Evolutionary conservation across 257 asterid genomes (phyloP).

Genomic region (Solanum rostratum): DNA sequence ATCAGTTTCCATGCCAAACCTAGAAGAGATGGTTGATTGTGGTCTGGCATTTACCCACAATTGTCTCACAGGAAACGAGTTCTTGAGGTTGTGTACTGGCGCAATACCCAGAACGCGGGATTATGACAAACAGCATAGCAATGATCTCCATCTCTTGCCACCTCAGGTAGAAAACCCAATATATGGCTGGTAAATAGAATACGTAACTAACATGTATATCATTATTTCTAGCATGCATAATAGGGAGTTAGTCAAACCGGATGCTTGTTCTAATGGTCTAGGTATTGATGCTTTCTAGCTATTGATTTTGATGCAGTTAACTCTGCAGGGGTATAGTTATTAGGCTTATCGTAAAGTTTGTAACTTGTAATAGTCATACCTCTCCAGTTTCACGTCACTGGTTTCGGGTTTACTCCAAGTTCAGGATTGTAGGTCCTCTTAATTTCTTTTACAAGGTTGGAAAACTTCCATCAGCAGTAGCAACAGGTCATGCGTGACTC

Average conservation of each 20-base stretch:
- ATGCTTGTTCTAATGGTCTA: background rate
- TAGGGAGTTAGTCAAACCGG: constrained; percentile 3
- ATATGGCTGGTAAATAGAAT: constrained; percentile 78
- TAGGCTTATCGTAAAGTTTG: background rate
- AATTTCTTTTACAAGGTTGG: background rate
- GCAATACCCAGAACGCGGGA: constrained; percentile 77
- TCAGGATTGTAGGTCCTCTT: background rate
- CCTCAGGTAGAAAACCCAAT: constrained; percentile 86
- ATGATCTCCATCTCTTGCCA: constrained; percentile 75
- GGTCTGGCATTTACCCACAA: constrained; percentile 85
- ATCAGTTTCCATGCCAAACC: constrained; percentile 56
- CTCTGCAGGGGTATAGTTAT: background rate
- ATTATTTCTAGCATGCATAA: constrained; percentile 5
- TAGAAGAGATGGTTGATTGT: constrained; percentile 64
- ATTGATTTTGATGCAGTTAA: background rate
- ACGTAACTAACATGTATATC: constrained; percentile 23
- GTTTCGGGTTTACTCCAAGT: background rate
- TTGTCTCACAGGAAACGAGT: constrained; percentile 83
- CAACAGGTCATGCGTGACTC: background rate
- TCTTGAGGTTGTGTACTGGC: constrained; percentile 78
- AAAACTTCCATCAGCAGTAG: background rate
- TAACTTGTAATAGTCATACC: background rate
- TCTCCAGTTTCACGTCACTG: background rate
- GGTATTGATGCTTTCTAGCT: background rate
- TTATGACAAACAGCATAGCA: constrained; percentile 59